Percentiles rank a stretch among this genome's conserved stretches.
Evolutionary conservation across 495 filamentous ascomycete species (phyloP).

Genomic region (Rhypophila decipiens): DNA sequence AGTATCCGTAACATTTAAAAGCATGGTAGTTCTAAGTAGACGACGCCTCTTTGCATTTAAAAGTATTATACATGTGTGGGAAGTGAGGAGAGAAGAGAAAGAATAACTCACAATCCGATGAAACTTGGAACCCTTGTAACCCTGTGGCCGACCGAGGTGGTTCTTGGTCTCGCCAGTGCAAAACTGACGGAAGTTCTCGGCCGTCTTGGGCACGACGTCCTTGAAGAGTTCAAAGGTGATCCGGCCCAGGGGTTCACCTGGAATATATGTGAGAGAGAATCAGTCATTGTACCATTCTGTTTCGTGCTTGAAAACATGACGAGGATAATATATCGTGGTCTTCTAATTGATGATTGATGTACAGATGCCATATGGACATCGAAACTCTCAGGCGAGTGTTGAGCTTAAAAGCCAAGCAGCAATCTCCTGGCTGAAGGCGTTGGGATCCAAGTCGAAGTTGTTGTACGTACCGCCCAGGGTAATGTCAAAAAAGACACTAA

Average conservation of each 20-base stretch:
- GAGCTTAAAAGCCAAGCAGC: background rate
- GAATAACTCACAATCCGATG: constrained; percentile 71
- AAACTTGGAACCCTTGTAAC: constrained; percentile 92
- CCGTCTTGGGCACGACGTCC: constrained; percentile 75
- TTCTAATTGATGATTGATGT: no score
- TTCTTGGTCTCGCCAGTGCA: constrained; percentile 93
- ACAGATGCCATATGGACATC: no score
- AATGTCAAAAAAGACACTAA: constrained; percentile 86
- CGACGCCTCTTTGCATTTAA: background rate
- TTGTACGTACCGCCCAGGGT: constrained; percentile 80
- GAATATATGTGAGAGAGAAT: background rate
- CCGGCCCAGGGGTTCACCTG: constrained; percentile 87
- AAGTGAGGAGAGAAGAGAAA: background rate
- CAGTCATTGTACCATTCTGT: background rate
- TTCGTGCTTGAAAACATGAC: background rate
- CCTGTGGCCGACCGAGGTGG: constrained; percentile 69
- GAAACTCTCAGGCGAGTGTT: no score
- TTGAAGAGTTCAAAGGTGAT: constrained; percentile 93
- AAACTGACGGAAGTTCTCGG: constrained; percentile 96
- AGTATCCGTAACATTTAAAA: background rate
- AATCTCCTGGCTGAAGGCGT: background rate
- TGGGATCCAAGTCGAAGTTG: background rate
- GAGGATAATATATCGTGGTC: background rate
- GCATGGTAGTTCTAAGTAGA: background rate
- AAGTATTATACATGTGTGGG: background rate